phyloP scores from a whole-genome alignment of 164 flowering plant species.

The Santalum album region DNA sequence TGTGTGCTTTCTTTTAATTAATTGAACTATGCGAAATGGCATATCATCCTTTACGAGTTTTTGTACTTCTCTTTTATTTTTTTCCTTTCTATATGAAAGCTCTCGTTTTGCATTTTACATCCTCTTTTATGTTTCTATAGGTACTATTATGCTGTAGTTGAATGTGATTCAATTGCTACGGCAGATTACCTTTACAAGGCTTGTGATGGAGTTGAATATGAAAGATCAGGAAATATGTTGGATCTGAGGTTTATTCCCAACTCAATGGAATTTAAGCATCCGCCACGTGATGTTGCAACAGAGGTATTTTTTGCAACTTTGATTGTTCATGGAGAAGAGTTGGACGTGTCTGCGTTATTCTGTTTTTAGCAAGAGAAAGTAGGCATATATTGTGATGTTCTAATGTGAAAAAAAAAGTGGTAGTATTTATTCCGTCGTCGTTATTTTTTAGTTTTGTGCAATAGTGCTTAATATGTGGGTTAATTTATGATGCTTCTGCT shows the following conservation, averaged over 20 bases:
- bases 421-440: no score
- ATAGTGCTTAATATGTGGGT: no score
- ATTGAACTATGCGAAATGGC: not conserved
- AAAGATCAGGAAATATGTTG: conserved; percentile 70
- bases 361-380: not conserved
- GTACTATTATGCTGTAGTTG: conserved; percentile 86
- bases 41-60: not conserved
- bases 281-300: conserved; percentile 79
- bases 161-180: conserved; percentile 80
- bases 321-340: not conserved
- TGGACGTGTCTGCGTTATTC: not conserved
- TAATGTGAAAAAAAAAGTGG: no score
- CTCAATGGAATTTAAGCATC: conserved; percentile 73
- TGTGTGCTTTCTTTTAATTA: not conserved
- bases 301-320: conserved; percentile 40
- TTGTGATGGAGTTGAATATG: conserved; percentile 85
- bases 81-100: no score
- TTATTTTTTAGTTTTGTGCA: no score
- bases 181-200: conserved; percentile 76
- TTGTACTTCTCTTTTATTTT: not conserved
- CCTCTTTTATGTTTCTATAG: conserved; percentile 22
- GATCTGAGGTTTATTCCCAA: conserved; percentile 94
- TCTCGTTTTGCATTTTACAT: not conserved
- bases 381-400: not conserved
- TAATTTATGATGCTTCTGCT: no score